phyloP scores from a whole-genome alignment of 768 basidiomycete species.

The Lentinus tigrinus region DNA sequence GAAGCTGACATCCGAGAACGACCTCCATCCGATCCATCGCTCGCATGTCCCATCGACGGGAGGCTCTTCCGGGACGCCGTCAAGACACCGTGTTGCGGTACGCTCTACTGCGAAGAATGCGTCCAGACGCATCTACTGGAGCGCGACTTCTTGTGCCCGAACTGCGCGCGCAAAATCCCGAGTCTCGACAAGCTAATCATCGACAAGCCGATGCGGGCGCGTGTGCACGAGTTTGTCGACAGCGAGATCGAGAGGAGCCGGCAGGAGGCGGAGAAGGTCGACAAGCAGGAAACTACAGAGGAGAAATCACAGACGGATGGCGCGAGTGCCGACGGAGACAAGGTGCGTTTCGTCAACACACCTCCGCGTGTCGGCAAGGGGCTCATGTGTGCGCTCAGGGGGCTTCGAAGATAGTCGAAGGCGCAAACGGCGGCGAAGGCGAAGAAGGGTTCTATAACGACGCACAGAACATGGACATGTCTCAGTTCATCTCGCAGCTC shows the following conservation, averaged over 20 bases:
- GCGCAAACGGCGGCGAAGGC: constrained; percentile 10
- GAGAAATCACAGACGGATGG: constrained; percentile 1
- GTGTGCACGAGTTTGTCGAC: constrained; percentile 81
- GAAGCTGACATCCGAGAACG: constrained; percentile 88
- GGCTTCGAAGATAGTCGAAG: neutral
- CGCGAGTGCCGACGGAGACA: constrained; percentile 5
- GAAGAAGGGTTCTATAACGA: constrained; percentile 72
- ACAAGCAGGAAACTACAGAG: constrained; percentile 4
- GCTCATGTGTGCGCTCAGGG: neutral
- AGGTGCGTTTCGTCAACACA: neutral
- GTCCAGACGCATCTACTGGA: constrained; percentile 93
- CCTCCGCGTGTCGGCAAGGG: neutral
- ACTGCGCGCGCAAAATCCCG: constrained; percentile 83
- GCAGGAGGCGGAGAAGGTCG: constrained; percentile 46
- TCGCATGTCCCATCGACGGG: constrained; percentile 90
- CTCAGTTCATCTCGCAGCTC: constrained; percentile 74
- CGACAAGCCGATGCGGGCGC: constrained; percentile 78
- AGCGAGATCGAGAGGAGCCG: constrained; percentile 76
- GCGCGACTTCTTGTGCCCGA: constrained; percentile 92
- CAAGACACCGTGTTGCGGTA: constrained; percentile 92
- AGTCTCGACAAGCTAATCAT: constrained; percentile 83
- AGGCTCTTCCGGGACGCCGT: constrained; percentile 93
- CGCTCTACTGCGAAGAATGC: constrained; percentile 94
- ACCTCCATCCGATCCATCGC: constrained; percentile 70
- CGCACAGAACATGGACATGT: constrained; percentile 66